A percentile compares a stretch with the other conserved stretches of the same genome.
These are phyloP conservation scores for Hygrocybe punicea DNA, from an alignment of 768 basidiomycete genomes.

Conservation along the genomic window DNA sequence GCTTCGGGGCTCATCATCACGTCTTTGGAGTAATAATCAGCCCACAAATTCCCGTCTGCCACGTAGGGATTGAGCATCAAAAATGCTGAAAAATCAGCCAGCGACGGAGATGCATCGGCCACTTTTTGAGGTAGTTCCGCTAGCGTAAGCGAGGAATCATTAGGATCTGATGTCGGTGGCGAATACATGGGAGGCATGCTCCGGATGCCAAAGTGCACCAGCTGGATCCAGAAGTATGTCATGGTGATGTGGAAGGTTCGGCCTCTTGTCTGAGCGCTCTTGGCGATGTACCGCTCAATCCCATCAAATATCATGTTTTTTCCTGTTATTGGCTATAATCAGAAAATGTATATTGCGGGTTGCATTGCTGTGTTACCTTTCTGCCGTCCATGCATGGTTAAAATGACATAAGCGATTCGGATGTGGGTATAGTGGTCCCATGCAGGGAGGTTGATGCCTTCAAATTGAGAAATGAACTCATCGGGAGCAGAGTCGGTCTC, in stretches of 20 bases:
- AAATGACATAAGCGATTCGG: slow-evolving; percentile 41
- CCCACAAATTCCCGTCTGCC: slow-evolving; percentile 41
- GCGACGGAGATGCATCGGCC: slow-evolving; percentile 9
- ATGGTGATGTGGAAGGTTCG: slow-evolving; percentile 45
- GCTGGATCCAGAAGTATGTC: slow-evolving; percentile 53
- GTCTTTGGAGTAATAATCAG: slow-evolving; percentile 43
- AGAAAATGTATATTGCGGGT: too few species aligned
- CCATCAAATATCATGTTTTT: slow-evolving; percentile 46
- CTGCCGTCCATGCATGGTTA: slow-evolving; percentile 40
- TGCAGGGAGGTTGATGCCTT: slow-evolving; percentile 31
- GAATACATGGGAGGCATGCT: slow-evolving; percentile 26
- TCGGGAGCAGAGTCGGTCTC: slow-evolving; percentile 28
- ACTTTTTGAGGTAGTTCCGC: neutral
- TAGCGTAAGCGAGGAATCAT: neutral
- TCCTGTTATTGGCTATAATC: slow-evolving; percentile 22
- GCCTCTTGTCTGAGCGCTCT: slow-evolving; percentile 35
- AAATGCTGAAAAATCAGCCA: slow-evolving; percentile 37
- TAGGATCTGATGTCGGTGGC: neutral
- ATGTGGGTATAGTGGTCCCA: slow-evolving; percentile 53
- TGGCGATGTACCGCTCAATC: slow-evolving; percentile 37
- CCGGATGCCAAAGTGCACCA: slow-evolving; percentile 46
- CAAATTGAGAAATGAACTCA: slow-evolving; percentile 37
- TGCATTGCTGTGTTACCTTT: slow-evolving; percentile 33
- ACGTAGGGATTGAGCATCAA: slow-evolving; percentile 42
- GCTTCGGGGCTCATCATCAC: slow-evolving; percentile 43